Base-by-base conservation (phyloP, 495 filamentous ascomycete genomes). In the Talaromyces adpressus region DNA sequence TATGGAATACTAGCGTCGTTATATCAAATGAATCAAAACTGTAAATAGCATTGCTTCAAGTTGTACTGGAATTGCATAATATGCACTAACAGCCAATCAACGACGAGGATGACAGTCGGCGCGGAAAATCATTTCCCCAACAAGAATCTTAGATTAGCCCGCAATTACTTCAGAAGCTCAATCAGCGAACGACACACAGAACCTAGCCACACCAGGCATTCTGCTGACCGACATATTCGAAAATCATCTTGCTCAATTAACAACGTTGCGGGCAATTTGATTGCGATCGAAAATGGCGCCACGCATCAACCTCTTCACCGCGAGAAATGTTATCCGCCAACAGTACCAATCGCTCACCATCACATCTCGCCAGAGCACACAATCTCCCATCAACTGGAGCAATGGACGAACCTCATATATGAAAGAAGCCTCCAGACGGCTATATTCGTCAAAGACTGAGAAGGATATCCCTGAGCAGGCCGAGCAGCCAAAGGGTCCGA, bases 401-500 rank as follows among this genome's bases (percentile, higher is more conserved):
- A 36, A 18, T 36, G 56, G 27, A 22, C 56, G 56, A 58, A 20
- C 56, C 12, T 12, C 27, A 36, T 20, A 18, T 32, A 25, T 58
- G 14, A 36, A 16, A 22, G 27, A 22, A 7, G 22, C 68, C 12
- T 72, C 76, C 53, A 65, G 69, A 59, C 65, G 77, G 69, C 73
- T 71, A 71, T 78, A 72, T 57, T 80, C 78, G 11, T 78, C 77
- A n/a, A 64, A 64, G 27, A 70, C 76, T 29, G 76, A 78, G 53
- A 81, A 82, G 69, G 74, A 74, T 45, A 61, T 72, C 18, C 71
- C 75, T 3, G 68, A 79, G 14, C 32, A 63, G 27, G 69, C 72
- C 14, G 39, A 66, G 30, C 71, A 78, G 59, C 73, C 74, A 57
- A 74, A 71, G 51, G 79, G 79, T 30, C 78, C 86, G 6, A 84